These are phyloP conservation scores for Striga asiatica DNA, from an alignment of 257 asterid species.

Conservation along the genomic window DNA sequence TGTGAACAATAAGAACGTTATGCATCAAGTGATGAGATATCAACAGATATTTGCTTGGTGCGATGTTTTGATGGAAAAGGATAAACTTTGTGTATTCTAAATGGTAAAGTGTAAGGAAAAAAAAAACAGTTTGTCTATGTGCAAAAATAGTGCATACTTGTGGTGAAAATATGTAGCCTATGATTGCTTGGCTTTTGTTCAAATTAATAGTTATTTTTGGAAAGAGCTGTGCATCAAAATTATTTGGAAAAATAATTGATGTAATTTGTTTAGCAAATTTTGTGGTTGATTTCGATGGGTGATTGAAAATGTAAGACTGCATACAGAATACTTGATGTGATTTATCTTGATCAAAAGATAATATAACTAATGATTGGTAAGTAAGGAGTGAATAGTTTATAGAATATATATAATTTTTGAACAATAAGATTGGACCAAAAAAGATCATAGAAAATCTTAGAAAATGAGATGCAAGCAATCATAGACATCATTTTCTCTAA, in stretches of 20 bases:
- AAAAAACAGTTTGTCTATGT: neutral
- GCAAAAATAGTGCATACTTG: neutral
- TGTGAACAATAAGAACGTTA: slow-evolving; percentile 4
- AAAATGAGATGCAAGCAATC: neutral
- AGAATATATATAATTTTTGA: neutral
- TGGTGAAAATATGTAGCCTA: neutral
- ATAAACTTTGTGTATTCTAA: neutral
- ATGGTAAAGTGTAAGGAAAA: neutral
- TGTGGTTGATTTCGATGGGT: neutral
- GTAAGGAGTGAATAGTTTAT: neutral
- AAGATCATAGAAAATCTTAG: neutral
- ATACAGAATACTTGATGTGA: neutral
- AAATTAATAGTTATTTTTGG: neutral
- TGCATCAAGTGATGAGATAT: neutral
- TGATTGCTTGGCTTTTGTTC: neutral
- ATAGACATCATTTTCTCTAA: neutral
- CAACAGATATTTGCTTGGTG: neutral
- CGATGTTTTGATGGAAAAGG: neutral
- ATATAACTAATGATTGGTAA: neutral
- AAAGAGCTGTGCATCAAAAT: neutral
- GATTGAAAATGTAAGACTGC: neutral
- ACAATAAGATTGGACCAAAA: neutral
- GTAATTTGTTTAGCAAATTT: neutral
- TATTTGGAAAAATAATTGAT: neutral
- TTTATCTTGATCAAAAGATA: neutral